Conservation (phyloP, 2,329 filamentous ascomycete genomes). For the Parascedosporium putredinis region DNA sequence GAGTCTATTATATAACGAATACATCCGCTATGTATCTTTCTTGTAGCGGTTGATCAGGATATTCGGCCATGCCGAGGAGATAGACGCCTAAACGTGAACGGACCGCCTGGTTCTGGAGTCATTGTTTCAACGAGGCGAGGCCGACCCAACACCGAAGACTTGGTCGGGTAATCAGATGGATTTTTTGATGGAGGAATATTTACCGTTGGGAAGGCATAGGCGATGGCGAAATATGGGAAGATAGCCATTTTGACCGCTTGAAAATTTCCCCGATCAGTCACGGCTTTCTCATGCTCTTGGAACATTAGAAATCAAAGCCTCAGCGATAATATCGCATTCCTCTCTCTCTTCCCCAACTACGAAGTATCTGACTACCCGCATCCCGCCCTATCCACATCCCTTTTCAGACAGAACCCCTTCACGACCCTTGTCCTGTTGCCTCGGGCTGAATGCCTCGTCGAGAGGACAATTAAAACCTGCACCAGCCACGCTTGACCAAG, state of each 20-base stretch:
- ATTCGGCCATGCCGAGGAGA: no score
- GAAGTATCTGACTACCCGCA: background rate
- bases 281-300: no score
- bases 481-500: no score
- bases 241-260: background rate
- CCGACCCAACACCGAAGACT: background rate
- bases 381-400: no score
- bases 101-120: no score
- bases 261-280: no score
- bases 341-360: background rate
- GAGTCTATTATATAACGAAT: no score
- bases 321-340: background rate
- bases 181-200: no score
- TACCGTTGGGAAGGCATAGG: background rate
- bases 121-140: background rate
- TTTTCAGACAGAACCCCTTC: background rate
- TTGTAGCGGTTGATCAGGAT: no score
- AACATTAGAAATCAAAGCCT: background rate
- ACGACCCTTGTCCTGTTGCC: background rate
- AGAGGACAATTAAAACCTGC: background rate
- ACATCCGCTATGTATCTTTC: no score
- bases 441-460: background rate
- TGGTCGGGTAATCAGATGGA: constrained; percentile 1
- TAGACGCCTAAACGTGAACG: no score
- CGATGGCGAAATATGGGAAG: background rate